A percentile compares a stretch with the other conserved stretches of the same genome.
phyloP scores from a whole-genome alignment of 805 yeast species.

The Ogataea ganodermae region DNA sequence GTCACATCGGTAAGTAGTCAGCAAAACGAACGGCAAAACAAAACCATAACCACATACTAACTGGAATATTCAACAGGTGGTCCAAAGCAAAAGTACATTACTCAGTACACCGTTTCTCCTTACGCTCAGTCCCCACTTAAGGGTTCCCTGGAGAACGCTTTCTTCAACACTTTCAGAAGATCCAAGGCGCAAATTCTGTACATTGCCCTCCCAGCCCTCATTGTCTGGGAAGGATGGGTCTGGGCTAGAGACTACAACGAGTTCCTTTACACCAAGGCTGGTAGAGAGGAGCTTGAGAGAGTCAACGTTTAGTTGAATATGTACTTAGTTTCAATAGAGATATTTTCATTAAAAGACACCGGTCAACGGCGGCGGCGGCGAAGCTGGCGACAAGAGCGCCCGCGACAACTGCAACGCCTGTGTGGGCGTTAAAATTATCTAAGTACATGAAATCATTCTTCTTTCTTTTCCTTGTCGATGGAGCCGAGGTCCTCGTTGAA shows the following conservation, averaged over 20 bases:
- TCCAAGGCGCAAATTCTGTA: constrained; percentile 80
- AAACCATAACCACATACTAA: constrained; percentile 8
- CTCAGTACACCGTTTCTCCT: constrained; percentile 89
- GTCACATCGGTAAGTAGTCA: constrained; percentile 70
- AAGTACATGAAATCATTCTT: constrained; percentile 11
- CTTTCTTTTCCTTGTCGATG: constrained; percentile 41
- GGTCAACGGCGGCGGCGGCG: background rate
- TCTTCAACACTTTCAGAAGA: constrained; percentile 95
- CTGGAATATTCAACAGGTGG: constrained; percentile 39
- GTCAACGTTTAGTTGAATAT: constrained; percentile 37
- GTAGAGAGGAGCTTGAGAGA: constrained; percentile 89
- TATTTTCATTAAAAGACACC: background rate
- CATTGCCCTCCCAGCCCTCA: constrained; percentile 72
- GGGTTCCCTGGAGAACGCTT: constrained; percentile 80
- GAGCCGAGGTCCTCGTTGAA: constrained; percentile 59
- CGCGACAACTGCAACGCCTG: too few relatives aligned
- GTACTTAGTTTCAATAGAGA: constrained; percentile 6
- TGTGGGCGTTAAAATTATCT: too few relatives aligned
- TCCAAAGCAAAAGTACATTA: constrained; percentile 83
- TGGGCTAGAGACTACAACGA: constrained; percentile 88
- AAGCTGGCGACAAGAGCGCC: too few relatives aligned
- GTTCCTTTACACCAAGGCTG: constrained; percentile 95
- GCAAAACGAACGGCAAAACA: too few relatives aligned
- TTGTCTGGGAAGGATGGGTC: constrained; percentile 87
- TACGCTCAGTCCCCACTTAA: constrained; percentile 90